Evolutionary conservation across 768 basidiomycete species (phyloP), one percentile per base, ranked within the genome.

Genomic region (Russula sp.): DNA sequence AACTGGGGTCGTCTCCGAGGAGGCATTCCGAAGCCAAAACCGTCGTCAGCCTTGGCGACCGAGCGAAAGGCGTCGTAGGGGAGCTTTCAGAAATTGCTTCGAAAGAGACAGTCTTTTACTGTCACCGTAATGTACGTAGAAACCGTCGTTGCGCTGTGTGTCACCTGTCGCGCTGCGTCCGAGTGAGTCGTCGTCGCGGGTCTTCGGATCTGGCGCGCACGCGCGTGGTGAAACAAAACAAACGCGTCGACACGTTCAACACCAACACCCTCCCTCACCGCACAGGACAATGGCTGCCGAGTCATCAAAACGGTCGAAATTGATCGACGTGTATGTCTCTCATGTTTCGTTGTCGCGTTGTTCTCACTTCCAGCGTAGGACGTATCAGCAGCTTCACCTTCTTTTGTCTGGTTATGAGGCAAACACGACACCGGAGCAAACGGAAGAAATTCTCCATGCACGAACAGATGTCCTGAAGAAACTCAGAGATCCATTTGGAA

Each of bases 1-100:
- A 89, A 92, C 54, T 81, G 79, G 59, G 81, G 83, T 56, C 83
- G 79, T 67, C 85, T 65, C 69, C 88, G 86, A 68, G 88, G 87
- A 73, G 87, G 84, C 89, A 91, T 92, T 63, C 48, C 41, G 32
- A 43, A 18, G 9, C 16, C 7, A 8, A 32, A n/a, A 41, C 10
- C 36, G 7, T 25, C 8, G 41, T 60, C 7, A 38, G 6, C 18
- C n/a, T 18, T 34, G 32, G 16, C 13, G 14, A 16, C 36, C 10
- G n/a, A 47, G 46, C 14, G 7, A 48, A 48, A 32, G 16, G 47
- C 22, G 47, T 32, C 25, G 29, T 11, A 49, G 32, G 18, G 10
- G 22, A 9, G 36, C 36, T 38, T 38, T 38, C 36, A 9, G 36
- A 38, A n/a, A n/a, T n/a, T 29, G 25, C 25, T 29, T 29, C 25